Base-by-base conservation (phyloP, 2,329 filamentous ascomycete species). In the Orbilia brochopaga region DNA sequence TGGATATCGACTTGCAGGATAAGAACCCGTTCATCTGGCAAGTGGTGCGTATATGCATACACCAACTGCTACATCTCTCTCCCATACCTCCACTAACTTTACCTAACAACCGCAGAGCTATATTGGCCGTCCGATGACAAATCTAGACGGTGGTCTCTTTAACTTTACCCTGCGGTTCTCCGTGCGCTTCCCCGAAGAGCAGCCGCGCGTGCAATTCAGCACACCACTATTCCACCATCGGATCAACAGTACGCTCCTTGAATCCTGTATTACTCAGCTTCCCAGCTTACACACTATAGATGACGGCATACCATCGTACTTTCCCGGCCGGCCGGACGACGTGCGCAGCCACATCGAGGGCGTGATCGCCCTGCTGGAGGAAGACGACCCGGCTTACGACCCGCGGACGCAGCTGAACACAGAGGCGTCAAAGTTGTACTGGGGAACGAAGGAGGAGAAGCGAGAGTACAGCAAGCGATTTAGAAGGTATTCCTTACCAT, bases 121-220 rank as follows among this genome's bases (percentile, higher is more conserved):
- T 78, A 95, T 97, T 78, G 94, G 94, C 24, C 86, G 88, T 61
- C 91, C 92, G 0, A 95, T 94, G 89, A 96, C 92, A 4, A 92
- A 96, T 75, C 85, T 97, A 1, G 93, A 97, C 76, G 93, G 92
- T 15, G 92, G 93, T 1, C 85, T 97, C 72, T 93, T 97, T 81
- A 86, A 86, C 72, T 88, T 97, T 79, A 88, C 84, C 76, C 83
- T 97, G 62, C 83, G 83, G 76, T 88, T 97, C 76, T 96, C 91
- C 76, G 88, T 91, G 4, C 85, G 87, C 4, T 97, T 97, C 77
- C 94, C 94, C 0, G 86, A 90, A 44, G 90, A 95, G 76, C 91
- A 96, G 76, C 94, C 93, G 23, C 87, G 93, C 35, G 89, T 92
- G 62, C 87, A 84, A 73, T 88, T 97, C 74, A 86, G 92, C 76